A percentile compares a stretch with the other conserved stretches of the same genome.
phyloP scores from a whole-genome alignment of 1,139 yeast genomes.

The Barnettozyma hawaiiensis region DNA sequence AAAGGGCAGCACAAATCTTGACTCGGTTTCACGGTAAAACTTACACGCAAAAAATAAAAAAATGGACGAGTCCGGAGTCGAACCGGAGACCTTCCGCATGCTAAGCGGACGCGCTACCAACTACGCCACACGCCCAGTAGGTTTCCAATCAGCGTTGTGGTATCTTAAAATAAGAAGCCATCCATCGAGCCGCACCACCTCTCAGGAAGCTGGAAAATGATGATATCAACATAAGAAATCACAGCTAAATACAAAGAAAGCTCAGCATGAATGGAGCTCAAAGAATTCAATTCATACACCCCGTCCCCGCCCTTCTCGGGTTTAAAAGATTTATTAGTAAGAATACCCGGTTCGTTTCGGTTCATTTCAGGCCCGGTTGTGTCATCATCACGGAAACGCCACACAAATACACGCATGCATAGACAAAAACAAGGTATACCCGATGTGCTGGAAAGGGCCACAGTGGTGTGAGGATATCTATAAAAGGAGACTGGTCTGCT shows the following conservation, averaged over 20 bases:
- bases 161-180: too few species aligned
- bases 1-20: not conserved
- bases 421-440: too few species aligned
- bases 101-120: constrained; percentile 91
- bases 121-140: constrained; percentile 90
- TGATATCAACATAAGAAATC: too few species aligned
- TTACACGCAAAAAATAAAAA: constrained; percentile 17
- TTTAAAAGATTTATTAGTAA: too few species aligned
- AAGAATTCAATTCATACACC: too few species aligned
- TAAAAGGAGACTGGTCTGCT: not conserved
- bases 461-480: not conserved
- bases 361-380: not conserved
- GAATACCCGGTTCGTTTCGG: not conserved
- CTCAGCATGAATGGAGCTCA: too few species aligned
- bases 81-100: constrained; percentile 89
- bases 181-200: too few species aligned
- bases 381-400: not conserved
- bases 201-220: too few species aligned
- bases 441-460: not conserved
- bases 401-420: too few species aligned
- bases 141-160: too few species aligned
- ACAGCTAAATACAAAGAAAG: too few species aligned
- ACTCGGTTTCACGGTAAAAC: not conserved
- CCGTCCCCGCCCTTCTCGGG: too few species aligned
- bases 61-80: constrained; percentile 86